A percentile compares a stretch with the other conserved stretches of the same genome.
phyloP scores from a whole-genome alignment of 2,329 filamentous ascomycete genomes.

The Blastomyces gilchristii region DNA sequence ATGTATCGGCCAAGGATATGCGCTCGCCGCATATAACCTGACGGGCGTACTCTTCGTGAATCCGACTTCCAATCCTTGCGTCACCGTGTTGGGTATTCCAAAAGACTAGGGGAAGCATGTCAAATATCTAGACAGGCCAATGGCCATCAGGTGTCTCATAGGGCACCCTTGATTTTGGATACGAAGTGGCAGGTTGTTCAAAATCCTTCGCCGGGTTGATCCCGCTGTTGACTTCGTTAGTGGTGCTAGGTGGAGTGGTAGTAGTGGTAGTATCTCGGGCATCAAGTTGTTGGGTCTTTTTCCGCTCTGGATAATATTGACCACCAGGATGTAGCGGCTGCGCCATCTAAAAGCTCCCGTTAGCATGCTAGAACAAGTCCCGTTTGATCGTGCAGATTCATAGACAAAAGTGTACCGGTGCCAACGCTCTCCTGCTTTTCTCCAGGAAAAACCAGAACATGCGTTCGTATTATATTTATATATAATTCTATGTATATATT shows the following conservation, averaged over 20 bases:
- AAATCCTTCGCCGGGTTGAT: constrained; percentile 21
- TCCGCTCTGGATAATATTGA: constrained; percentile 32
- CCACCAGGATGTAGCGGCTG: constrained; percentile 41
- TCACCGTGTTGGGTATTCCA: not conserved
- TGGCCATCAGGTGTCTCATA: constrained; percentile 5
- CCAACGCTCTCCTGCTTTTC: constrained; percentile 21
- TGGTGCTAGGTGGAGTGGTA: not conserved
- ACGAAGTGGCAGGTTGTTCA: constrained; percentile 11
- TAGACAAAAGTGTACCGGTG: constrained; percentile 28
- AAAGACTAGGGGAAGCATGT: not conserved
- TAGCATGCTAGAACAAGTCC: constrained; percentile 25
- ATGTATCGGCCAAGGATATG: not conserved
- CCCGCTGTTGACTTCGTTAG: constrained; percentile 10
- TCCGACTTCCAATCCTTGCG: not conserved
- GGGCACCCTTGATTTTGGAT: constrained; percentile 6
- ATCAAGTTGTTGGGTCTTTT: constrained; percentile 3
- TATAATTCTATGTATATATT: constrained; percentile 13
- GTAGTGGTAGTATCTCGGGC: not conserved
- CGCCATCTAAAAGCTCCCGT: constrained; percentile 25
- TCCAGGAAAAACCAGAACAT: constrained; percentile 19
- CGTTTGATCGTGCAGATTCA: constrained; percentile 18
- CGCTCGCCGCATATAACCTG: not conserved
- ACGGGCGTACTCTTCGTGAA: not conserved
- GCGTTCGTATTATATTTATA: not conserved
- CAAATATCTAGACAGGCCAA: not conserved